Conservation (phyloP, 768 basidiomycete species). For the Tubosaeta sp. region DNA sequence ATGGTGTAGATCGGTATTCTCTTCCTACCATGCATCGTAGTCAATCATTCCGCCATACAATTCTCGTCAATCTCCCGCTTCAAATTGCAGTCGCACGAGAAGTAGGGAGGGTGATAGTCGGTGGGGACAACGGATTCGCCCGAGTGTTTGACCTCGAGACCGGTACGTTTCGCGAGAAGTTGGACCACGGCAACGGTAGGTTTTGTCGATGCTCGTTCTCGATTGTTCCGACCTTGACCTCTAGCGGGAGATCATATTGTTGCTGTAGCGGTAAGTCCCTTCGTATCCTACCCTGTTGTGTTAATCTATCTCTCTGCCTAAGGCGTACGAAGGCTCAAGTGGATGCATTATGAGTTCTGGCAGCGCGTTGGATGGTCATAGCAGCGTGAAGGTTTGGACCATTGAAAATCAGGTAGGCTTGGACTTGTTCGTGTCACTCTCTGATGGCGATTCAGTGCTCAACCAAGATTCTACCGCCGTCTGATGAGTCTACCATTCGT, state of each 20-base stretch:
- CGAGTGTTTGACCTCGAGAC: not conserved
- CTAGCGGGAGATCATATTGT: too few relatives aligned
- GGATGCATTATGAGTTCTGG: not conserved
- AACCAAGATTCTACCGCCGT: too few relatives aligned
- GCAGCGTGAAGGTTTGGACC: not conserved
- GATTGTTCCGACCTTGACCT: too few relatives aligned
- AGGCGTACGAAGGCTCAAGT: not conserved
- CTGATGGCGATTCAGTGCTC: too few relatives aligned
- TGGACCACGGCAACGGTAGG: constrained; percentile 1
- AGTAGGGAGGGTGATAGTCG: not conserved
- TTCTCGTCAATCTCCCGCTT: constrained; percentile 4
- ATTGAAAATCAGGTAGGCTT: too few relatives aligned
- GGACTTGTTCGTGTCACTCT: too few relatives aligned
- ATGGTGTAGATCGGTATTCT: constrained; percentile 5
- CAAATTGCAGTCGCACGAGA: constrained; percentile 4
- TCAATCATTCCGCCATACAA: not conserved
- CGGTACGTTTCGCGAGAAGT: not conserved
- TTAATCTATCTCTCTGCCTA: too few relatives aligned
- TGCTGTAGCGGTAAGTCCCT: not conserved
- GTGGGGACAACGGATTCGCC: constrained; percentile 8
- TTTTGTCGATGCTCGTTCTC: too few relatives aligned
- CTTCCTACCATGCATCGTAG: not conserved
- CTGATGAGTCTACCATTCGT: too few relatives aligned
- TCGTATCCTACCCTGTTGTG: too few relatives aligned
- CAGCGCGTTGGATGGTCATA: not conserved